Conservation (phyloP, 345 rosid species). For the Brassica cretica region DNA sequence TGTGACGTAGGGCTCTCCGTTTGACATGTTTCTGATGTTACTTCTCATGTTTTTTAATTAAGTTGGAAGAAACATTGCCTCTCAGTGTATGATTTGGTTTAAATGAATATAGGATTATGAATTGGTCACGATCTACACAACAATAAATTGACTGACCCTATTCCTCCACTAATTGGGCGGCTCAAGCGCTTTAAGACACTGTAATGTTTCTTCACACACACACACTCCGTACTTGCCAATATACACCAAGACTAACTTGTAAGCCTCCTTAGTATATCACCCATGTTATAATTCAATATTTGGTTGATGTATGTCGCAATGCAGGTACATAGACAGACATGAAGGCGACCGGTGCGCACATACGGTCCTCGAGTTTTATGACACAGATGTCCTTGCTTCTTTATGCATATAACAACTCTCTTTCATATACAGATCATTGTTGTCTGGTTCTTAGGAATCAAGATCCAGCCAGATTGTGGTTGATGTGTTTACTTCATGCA, state of each 20-base stretch:
- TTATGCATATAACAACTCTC: constrained; percentile 5
- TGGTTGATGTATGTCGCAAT: constrained; percentile 18
- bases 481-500: constrained; percentile 20
- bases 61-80: background rate
- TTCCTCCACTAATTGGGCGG: too few relatives aligned
- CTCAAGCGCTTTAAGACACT: constrained; percentile 23
- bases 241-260: constrained; percentile 42
- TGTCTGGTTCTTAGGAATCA: constrained; percentile 4
- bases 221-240: background rate
- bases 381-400: constrained; percentile 29
- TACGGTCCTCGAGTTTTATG: constrained; percentile 46
- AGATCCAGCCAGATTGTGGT: constrained; percentile 2
- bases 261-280: constrained; percentile 47
- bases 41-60: background rate
- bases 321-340: too few relatives aligned
- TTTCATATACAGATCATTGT: background rate
- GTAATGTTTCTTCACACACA: constrained; percentile 40
- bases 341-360: constrained; percentile 29
- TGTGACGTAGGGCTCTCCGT: background rate
- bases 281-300: background rate
- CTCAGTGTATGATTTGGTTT: background rate
- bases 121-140: constrained; percentile 61
- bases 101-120: constrained; percentile 28
- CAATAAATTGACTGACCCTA: constrained; percentile 68
- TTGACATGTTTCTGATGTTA: too few relatives aligned